Percentiles rank a stretch among this genome's conserved stretches.
These are phyloP conservation scores for Cicer judaicum DNA, from an alignment of 306 rosid species.

Conservation along the genomic window DNA sequence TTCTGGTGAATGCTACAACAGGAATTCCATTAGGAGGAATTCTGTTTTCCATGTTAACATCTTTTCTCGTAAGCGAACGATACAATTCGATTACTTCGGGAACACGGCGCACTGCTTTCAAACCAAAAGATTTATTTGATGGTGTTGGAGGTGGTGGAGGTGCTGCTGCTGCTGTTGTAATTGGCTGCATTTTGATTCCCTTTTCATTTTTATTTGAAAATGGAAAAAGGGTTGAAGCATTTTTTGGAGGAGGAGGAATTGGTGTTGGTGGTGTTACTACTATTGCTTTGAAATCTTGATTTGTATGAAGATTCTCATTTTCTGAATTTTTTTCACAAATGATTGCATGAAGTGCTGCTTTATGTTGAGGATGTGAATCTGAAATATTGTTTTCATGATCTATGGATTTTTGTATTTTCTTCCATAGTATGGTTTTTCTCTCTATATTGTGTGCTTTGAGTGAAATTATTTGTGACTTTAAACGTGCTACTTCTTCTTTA, in stretches of 20 bases:
- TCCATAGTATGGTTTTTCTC: conserved; percentile 83
- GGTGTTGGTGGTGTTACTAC: conserved; percentile 22
- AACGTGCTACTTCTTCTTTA: conserved; percentile 64
- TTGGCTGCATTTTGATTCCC: conserved; percentile 47
- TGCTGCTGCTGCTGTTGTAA: conserved; percentile 28
- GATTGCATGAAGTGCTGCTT: conserved; percentile 45
- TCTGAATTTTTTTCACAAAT: conserved; percentile 48
- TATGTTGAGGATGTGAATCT: conserved; percentile 54
- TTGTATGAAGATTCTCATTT: conserved; percentile 44
- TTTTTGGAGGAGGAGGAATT: conserved; percentile 62
- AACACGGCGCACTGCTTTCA: conserved; percentile 79
- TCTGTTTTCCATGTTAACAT: conserved; percentile 61
- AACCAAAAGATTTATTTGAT: conserved; percentile 54
- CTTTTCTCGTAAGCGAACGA: conserved; percentile 80
- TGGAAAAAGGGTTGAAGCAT: conserved; percentile 46
- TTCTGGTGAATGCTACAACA: conserved; percentile 71
- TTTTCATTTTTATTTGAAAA: conserved; percentile 49
- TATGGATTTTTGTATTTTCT: conserved; percentile 74
- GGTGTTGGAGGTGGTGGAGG: conserved; percentile 92
- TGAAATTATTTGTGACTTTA: conserved; percentile 65
- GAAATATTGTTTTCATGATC: conserved; percentile 49
- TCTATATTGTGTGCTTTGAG: conserved; percentile 76
- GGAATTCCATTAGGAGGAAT: conserved; percentile 58
- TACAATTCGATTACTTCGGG: conserved; percentile 88
- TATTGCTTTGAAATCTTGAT: conserved; percentile 38